Evolutionary conservation across 306 rosid species (phyloP).

Genomic region (Sicyos baderoa): DNA sequence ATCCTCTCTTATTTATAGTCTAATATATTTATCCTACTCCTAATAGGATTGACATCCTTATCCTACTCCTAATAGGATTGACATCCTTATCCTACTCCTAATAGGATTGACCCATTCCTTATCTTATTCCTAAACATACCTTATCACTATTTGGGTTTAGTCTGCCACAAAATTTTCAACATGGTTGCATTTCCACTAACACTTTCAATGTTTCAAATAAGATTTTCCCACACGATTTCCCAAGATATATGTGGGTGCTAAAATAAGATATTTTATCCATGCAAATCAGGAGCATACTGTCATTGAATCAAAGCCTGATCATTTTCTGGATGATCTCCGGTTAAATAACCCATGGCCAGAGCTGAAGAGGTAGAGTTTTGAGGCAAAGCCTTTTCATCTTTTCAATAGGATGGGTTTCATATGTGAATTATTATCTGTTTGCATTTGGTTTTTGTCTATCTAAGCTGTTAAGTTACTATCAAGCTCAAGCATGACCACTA

Average conservation of each 20-base stretch:
- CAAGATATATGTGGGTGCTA: constrained; percentile 3
- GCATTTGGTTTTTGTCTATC: constrained; percentile 3
- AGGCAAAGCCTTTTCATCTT: constrained; percentile 16
- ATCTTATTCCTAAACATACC: no score
- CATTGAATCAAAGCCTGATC: constrained; percentile 94
- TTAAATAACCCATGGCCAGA: constrained; percentile 97
- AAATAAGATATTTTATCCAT: constrained; percentile 22
- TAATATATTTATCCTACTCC: no score
- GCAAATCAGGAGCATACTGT: constrained; percentile 78
- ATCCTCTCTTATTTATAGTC: no score
- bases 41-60: no score
- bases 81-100: no score
- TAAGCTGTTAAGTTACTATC: background rate
- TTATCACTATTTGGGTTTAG: background rate
- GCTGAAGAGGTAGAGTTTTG: constrained; percentile 55
- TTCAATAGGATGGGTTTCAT: background rate
- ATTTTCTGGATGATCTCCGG: constrained; percentile 93
- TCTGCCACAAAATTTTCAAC: background rate
- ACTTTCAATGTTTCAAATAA: background rate
- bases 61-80: no score
- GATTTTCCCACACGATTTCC: background rate
- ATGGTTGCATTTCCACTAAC: constrained; percentile 4
- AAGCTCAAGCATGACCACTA: background rate
- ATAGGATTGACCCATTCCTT: no score
- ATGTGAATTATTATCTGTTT: constrained; percentile 5